A percentile compares a stretch with the other conserved stretches of the same genome.
Evolutionary conservation across 129 eudicot species (phyloP).

Genomic region (Chrysanthemum makinoi): DNA sequence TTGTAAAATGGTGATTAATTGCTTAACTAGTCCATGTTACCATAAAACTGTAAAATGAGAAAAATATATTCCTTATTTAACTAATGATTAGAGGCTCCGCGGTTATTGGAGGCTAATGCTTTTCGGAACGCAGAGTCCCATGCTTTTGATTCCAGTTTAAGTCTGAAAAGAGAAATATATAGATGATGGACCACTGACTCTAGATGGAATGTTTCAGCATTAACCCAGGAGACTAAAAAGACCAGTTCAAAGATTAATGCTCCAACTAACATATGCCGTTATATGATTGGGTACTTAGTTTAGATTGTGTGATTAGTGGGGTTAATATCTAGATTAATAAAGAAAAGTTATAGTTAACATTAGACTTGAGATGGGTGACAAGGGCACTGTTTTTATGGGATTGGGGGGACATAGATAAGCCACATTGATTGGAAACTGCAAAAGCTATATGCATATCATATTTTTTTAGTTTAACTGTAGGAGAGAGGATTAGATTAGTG

Average conservation of each 20-base stretch:
- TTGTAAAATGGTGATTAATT: too few species aligned
- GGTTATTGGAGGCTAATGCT: too few species aligned
- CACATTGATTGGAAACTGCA: constrained; percentile 27
- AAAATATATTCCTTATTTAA: too few species aligned
- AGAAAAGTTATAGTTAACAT: constrained; percentile 9
- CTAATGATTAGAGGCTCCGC: too few species aligned
- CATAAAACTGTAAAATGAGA: too few species aligned
- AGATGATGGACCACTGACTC: constrained; percentile 30
- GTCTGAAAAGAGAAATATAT: constrained; percentile 18
- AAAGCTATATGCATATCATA: constrained; percentile 12
- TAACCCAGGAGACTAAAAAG: constrained; percentile 18
- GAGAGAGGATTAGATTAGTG: constrained; percentile 19
- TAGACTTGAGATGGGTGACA: constrained; percentile 19
- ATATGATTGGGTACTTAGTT: constrained; percentile 29
- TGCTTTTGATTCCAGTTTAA: neutral
- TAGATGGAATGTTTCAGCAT: constrained; percentile 16
- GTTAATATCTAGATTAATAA: neutral
- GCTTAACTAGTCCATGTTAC: too few species aligned
- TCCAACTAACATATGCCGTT: constrained; percentile 41
- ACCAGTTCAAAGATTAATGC: constrained; percentile 11
- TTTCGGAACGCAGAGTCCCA: neutral
- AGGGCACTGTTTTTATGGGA: constrained; percentile 27
- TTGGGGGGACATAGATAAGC: constrained; percentile 33
- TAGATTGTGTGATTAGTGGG: constrained; percentile 21
- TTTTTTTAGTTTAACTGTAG: neutral